Evolutionary conservation across 164 flowering plant species (phyloP).

Genomic region (Annona cherimola): DNA sequence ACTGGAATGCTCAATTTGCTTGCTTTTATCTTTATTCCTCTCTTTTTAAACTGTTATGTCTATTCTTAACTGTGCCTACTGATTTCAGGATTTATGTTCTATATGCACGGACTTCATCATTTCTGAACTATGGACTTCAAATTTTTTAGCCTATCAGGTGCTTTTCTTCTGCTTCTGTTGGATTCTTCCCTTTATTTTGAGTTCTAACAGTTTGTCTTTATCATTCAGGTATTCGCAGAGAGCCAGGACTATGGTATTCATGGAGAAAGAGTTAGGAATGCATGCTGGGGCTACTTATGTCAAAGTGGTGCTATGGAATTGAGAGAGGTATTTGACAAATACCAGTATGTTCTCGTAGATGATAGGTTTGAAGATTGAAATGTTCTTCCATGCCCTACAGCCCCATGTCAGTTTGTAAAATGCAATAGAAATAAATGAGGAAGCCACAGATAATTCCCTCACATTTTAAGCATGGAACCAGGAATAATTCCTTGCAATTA

Average conservation of each 20-base stretch:
- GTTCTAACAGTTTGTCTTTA: constrained; percentile 9
- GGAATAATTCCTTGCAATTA: no score
- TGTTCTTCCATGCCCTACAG: background rate
- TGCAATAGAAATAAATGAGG: background rate
- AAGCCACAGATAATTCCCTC: background rate
- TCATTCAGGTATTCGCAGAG: constrained; percentile 84
- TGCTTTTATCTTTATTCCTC: background rate
- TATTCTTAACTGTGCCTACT: background rate
- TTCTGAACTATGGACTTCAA: constrained; percentile 89
- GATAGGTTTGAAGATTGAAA: background rate
- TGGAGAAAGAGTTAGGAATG: constrained; percentile 97
- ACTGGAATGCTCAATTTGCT: background rate
- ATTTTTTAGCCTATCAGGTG: constrained; percentile 95
- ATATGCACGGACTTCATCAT: constrained; percentile 96
- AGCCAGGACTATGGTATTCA: constrained; percentile 94
- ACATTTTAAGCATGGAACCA: no score
- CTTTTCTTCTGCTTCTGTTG: background rate
- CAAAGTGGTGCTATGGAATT: constrained; percentile 90
- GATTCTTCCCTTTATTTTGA: background rate
- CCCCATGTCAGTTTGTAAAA: background rate
- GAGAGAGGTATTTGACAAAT: constrained; percentile 62
- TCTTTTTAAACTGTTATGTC: background rate
- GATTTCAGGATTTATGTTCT: constrained; percentile 87
- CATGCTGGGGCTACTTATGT: constrained; percentile 99
- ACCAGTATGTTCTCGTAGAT: background rate